Conservation (phyloP, 2,329 filamentous ascomycete species). For the Aureobasidium sp. region DNA sequence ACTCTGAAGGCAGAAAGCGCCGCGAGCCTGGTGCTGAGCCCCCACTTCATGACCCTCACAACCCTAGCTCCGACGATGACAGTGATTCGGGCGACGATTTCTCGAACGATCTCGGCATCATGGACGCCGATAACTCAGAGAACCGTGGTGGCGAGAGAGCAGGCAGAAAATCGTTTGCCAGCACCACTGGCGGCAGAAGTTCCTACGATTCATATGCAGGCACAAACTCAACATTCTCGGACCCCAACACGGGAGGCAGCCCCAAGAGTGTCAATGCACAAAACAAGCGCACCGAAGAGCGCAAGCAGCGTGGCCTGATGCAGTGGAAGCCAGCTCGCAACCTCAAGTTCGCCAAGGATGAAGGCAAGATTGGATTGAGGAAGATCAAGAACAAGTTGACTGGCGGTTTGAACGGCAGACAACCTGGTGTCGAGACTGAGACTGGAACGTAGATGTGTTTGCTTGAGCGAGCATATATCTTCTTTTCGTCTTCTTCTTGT, state of each 20-base stretch:
- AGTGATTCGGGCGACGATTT: conserved; percentile 33
- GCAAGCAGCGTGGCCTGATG: conserved; percentile 85
- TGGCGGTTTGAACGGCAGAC: conserved; percentile 62
- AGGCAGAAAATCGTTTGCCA: conserved; percentile 26
- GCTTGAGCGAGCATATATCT: neutral
- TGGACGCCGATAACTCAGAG: conserved; percentile 40
- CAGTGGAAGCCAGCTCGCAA: conserved; percentile 91
- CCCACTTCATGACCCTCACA: conserved; percentile 44
- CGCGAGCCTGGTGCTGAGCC: conserved; percentile 48
- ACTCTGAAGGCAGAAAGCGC: conserved; percentile 44
- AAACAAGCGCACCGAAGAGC: conserved; percentile 63
- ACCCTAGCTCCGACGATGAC: conserved; percentile 35
- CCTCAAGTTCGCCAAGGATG: conserved; percentile 76
- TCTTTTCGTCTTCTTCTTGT: neutral
- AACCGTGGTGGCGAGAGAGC: conserved; percentile 16
- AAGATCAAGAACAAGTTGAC: conserved; percentile 70
- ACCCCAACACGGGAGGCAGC: neutral
- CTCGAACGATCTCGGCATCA: conserved; percentile 48
- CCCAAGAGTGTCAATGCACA: conserved; percentile 55
- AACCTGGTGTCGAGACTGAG: conserved; percentile 76
- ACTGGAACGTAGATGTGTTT: conserved; percentile 14
- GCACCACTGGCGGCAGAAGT: conserved; percentile 19
- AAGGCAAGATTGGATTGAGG: conserved; percentile 68
- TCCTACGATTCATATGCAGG: conserved; percentile 20
- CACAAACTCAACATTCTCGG: conserved; percentile 11